These are phyloP conservation scores for Ramalina intermedia DNA, from an alignment of 495 filamentous ascomycete species.

Conservation along the genomic window DNA sequence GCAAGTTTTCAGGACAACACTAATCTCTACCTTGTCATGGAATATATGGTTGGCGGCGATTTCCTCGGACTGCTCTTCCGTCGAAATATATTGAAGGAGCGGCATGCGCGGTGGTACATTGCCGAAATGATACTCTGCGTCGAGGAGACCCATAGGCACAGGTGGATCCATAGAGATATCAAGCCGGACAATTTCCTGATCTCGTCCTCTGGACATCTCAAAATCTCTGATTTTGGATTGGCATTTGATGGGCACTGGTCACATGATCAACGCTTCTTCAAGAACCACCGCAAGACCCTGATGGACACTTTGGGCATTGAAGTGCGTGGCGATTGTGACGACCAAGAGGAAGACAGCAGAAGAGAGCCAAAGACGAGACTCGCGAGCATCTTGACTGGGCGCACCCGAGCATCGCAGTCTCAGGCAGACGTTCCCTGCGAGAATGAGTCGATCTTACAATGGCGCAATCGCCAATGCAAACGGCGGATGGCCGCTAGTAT, in stretches of 20 bases:
- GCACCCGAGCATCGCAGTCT: slow-evolving; percentile 29
- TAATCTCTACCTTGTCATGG: slow-evolving; percentile 86
- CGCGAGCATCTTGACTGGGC: slow-evolving; percentile 30
- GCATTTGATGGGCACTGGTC: slow-evolving; percentile 93
- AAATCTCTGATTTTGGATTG: slow-evolving; percentile 89
- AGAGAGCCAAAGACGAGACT: slow-evolving; percentile 34
- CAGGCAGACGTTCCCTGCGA: slow-evolving; percentile 15
- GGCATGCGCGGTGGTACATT: slow-evolving; percentile 67
- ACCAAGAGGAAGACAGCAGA: slow-evolving; percentile 40
- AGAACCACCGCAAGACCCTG: slow-evolving; percentile 63
- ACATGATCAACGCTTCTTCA: slow-evolving; percentile 74
- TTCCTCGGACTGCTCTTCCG: slow-evolving; percentile 77
- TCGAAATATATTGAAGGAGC: slow-evolving; percentile 63
- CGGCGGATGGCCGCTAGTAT: slow-evolving; percentile 65
- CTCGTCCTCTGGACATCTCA: slow-evolving; percentile 72
- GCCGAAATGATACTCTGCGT: slow-evolving; percentile 93
- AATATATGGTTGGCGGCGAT: slow-evolving; percentile 93
- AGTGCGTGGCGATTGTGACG: slow-evolving; percentile 61
- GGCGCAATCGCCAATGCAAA: slow-evolving; percentile 62
- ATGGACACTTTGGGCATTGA: slow-evolving; percentile 59
- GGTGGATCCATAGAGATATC: slow-evolving; percentile 87
- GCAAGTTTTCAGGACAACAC: slow-evolving; percentile 75
- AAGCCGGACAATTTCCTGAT: slow-evolving; percentile 97
- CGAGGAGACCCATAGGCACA: slow-evolving; percentile 75
- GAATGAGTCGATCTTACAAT: slow-evolving; percentile 50